phyloP scores from a whole-genome alignment of 768 basidiomycete species.

The Lactarius vividus region DNA sequence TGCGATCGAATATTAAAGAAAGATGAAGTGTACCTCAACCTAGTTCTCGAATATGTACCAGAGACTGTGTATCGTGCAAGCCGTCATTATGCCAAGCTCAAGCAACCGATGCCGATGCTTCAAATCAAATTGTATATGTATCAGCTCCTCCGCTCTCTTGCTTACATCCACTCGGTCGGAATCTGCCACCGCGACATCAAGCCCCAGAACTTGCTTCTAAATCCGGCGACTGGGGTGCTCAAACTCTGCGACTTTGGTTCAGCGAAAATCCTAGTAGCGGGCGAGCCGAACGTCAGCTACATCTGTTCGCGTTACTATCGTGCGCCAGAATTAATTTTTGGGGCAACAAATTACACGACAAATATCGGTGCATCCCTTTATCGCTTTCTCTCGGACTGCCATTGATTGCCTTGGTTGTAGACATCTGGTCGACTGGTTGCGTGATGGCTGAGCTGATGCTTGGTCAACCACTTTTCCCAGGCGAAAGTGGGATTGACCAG shows the following conservation, averaged over 20 bases:
- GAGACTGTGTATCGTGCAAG: conserved; percentile 99
- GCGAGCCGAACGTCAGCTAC: conserved; percentile 99
- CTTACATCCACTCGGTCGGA: conserved; percentile 99
- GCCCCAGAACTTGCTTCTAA: conserved; percentile 96
- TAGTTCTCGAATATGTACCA: conserved; percentile 98
- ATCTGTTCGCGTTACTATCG: conserved; percentile 99
- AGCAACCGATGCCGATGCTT: conserved; percentile 99
- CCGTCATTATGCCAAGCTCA: conserved; percentile 98
- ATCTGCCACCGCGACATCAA: conserved; percentile 99
- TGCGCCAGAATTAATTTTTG: conserved; percentile 98
- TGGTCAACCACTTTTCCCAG: conserved; percentile 97
- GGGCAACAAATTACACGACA: conserved; percentile 99
- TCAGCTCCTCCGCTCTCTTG: conserved; percentile 94
- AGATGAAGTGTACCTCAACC: conserved; percentile 99
- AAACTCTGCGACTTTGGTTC: conserved; percentile 99
- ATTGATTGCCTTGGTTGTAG: conserved; percentile 39
- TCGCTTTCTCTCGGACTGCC: not conserved
- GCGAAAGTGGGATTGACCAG: conserved; percentile 98
- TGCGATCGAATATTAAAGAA: conserved; percentile 54
- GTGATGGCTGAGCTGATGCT: conserved; percentile 99
- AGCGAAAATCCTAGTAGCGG: conserved; percentile 96
- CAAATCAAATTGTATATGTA: conserved; percentile 99
- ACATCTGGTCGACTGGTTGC: conserved; percentile 99
- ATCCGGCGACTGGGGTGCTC: conserved; percentile 93
- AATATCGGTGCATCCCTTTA: conserved; percentile 76